A percentile compares a stretch with the other conserved stretches of the same genome.
Conservation (phyloP, 805 yeast species). For the Yarrowia divulgata region DNA sequence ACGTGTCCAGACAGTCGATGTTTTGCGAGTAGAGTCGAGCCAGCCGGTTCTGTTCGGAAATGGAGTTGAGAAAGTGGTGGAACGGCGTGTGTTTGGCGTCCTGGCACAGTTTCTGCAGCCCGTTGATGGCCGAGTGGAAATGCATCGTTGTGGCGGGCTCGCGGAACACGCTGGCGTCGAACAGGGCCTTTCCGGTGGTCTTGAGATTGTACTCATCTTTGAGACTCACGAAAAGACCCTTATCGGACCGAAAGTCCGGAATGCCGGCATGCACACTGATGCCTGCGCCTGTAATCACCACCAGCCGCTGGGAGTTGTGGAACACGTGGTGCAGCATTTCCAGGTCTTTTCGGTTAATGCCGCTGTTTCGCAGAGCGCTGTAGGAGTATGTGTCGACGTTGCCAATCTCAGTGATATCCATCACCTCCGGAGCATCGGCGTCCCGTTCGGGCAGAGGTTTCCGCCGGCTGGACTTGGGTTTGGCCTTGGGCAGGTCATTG, state of each 20-base stretch:
- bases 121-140: constrained; percentile 78
- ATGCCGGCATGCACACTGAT: constrained; percentile 90
- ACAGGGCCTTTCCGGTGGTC: constrained; percentile 70
- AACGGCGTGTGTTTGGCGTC: constrained; percentile 74
- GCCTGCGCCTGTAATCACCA: constrained; percentile 88
- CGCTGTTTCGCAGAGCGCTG: constrained; percentile 18
- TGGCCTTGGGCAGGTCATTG: constrained; percentile 22
- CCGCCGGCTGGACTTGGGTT: constrained; percentile 29
- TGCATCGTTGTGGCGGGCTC: constrained; percentile 63
- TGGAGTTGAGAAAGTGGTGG: constrained; percentile 66
- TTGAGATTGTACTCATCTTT: constrained; percentile 51
- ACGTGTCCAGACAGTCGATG: constrained; percentile 79
- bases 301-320: constrained; percentile 61
- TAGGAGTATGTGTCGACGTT: constrained; percentile 19
- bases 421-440: constrained; percentile 12
- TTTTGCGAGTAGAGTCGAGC: constrained; percentile 85
- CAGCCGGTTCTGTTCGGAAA: constrained; percentile 69
- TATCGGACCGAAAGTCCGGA: constrained; percentile 78
- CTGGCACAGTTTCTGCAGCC: constrained; percentile 62
- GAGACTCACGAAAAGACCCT: constrained; percentile 73
- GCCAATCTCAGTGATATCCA: constrained; percentile 5
- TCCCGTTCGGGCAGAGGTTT: constrained; percentile 28
- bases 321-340: constrained; percentile 62
- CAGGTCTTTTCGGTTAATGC: constrained; percentile 45
- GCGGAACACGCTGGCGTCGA: constrained; percentile 80